phyloP scores from a whole-genome alignment of 352 stramenopile genomes.

The Phytophthora kernoviae region DNA sequence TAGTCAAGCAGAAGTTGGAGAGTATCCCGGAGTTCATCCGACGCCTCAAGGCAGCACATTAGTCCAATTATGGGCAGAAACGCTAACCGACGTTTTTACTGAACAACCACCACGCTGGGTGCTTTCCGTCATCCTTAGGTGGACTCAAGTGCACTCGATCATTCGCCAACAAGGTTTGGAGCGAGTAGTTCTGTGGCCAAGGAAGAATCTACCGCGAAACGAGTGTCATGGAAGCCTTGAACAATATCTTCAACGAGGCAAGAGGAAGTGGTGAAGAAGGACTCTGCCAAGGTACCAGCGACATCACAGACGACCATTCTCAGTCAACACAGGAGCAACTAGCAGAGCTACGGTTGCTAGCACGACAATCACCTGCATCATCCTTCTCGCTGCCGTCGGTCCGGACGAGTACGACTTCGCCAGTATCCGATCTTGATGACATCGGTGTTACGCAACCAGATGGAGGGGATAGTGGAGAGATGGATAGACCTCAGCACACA shows the following conservation, averaged over 20 bases:
- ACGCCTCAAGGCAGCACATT: conserved; percentile 32
- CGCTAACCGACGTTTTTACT: conserved; percentile 20
- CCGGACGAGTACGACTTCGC: conserved; percentile 1
- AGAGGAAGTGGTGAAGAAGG: conserved; percentile 17
- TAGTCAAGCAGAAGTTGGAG: conserved; percentile 53
- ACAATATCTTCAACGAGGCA: conserved; percentile 9
- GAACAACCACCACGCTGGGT: conserved; percentile 1
- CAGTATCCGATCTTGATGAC: not conserved
- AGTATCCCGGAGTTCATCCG: conserved; percentile 61
- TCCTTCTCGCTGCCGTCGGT: conserved; percentile 5
- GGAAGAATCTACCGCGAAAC: not conserved
- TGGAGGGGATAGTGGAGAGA: conserved; percentile 7
- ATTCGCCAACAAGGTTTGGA: not conserved
- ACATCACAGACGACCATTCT: conserved; percentile 13
- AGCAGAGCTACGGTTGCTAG: conserved; percentile 50
- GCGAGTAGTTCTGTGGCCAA: not conserved
- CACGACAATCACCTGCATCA: conserved; percentile 24
- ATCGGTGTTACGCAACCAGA: not conserved
- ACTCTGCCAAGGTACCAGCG: conserved; percentile 5
- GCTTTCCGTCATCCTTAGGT: not conserved
- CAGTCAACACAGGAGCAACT: conserved; percentile 36
- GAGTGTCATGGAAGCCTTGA: conserved; percentile 16
- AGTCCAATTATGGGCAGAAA: conserved; percentile 29
- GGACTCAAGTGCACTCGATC: not conserved
- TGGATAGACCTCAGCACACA: not conserved